Percentiles rank a stretch among this genome's conserved stretches.
Conservation (phyloP, 2,329 filamentous ascomycete species). For the Pseudogymnoascus sp. region DNA sequence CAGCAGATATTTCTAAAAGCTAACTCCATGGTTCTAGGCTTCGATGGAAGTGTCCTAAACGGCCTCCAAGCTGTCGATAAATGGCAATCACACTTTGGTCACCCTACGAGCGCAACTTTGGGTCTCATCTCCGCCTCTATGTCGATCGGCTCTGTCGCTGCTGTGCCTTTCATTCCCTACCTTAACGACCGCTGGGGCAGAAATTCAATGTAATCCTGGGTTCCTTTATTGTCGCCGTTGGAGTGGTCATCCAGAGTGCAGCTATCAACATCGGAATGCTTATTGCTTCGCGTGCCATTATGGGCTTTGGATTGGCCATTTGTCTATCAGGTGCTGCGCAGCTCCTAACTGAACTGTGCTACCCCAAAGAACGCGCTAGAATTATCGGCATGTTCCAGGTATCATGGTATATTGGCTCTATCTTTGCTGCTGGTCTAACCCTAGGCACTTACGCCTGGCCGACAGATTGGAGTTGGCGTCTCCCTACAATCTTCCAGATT, state of each 20-base stretch:
- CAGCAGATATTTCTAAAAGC: not conserved
- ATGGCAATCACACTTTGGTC: conserved; percentile 29
- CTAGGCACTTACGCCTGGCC: conserved; percentile 25
- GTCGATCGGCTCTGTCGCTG: conserved; percentile 36
- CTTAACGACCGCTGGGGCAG: conserved; percentile 35
- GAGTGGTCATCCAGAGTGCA: conserved; percentile 32
- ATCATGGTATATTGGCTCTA: conserved; percentile 28
- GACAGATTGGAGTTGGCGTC: not conserved
- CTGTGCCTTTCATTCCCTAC: conserved; percentile 35
- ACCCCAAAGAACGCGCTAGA: conserved; percentile 28
- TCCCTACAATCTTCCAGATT: not conserved
- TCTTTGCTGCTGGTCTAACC: conserved; percentile 32
- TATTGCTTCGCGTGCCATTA: conserved; percentile 14
- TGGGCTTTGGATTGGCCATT: conserved; percentile 31
- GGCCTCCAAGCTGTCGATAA: conserved; percentile 17
- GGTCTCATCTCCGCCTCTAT: conserved; percentile 38
- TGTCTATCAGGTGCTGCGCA: conserved; percentile 30
- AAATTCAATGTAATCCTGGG: conserved; percentile 29
- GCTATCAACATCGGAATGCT: conserved; percentile 19
- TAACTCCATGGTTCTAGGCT: conserved; percentile 9
- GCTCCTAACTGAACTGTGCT: conserved; percentile 32
- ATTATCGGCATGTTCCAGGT: conserved; percentile 30
- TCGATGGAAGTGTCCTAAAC: conserved; percentile 22
- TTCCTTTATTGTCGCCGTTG: conserved; percentile 31
- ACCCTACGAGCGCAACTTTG: conserved; percentile 33